Percentiles rank a stretch among this genome's conserved stretches.
Conservation (phyloP, 2,329 filamentous ascomycete genomes). For the Diaporthe eres region DNA sequence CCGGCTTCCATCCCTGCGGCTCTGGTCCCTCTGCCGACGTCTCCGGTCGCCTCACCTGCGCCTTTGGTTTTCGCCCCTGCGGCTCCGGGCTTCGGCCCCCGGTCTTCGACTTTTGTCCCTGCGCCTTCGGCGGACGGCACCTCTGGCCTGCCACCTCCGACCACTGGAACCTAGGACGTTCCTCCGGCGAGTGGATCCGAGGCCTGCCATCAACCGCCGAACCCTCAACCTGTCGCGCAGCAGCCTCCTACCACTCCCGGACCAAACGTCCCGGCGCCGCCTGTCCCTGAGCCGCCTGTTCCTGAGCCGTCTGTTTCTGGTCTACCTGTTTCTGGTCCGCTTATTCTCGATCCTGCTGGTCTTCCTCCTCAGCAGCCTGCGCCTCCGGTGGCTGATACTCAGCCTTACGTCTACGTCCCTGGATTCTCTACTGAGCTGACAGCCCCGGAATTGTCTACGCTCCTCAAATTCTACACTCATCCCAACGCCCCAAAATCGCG, state of each 20-base stretch:
- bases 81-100: background rate
- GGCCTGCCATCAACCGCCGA: background rate
- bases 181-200: background rate
- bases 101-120: too few species aligned
- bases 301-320: background rate
- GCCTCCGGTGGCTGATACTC: too few species aligned
- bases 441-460: background rate
- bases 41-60: background rate
- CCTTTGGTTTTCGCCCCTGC: background rate
- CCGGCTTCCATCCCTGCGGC: background rate
- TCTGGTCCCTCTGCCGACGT: background rate
- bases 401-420: too few species aligned
- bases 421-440: background rate
- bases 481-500: background rate
- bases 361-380: too few species aligned
- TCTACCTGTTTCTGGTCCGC: too few species aligned
- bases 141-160: background rate
- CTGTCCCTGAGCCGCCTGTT: background rate
- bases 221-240: background rate
- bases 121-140: background rate
- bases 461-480: background rate
- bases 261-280: background rate
- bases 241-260: background rate
- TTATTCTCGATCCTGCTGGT: too few species aligned
- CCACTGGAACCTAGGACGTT: slow-evolving; percentile 2